Evolutionary conservation across 768 basidiomycete species (phyloP).

Genomic region (Xerocomellus dryophilus): DNA sequence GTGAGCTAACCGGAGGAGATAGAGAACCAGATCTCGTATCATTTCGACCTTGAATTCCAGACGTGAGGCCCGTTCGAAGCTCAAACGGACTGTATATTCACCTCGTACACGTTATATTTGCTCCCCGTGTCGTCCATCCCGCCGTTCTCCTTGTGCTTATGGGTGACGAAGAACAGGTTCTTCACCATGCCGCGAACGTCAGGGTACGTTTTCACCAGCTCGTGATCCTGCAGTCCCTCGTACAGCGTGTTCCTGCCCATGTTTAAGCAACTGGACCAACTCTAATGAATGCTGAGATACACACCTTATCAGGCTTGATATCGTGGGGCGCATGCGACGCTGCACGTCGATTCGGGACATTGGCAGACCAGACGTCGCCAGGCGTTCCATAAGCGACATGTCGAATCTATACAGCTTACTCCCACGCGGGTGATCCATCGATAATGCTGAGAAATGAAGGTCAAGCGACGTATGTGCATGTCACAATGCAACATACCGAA

Average conservation of each 20-base stretch:
- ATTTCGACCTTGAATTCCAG: constrained; percentile 35
- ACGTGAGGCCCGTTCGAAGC: neutral
- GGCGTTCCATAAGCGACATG: constrained; percentile 73
- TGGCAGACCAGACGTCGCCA: constrained; percentile 50
- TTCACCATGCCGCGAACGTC: constrained; percentile 59
- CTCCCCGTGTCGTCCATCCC: constrained; percentile 59
- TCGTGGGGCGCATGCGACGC: constrained; percentile 69
- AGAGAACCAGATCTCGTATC: constrained; percentile 52
- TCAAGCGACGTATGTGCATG: neutral
- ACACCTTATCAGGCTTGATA: constrained; percentile 48
- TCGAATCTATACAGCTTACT: constrained; percentile 60
- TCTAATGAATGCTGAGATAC: neutral
- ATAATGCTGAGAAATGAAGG: constrained; percentile 46
- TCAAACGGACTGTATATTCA: constrained; percentile 40
- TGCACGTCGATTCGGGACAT: constrained; percentile 76
- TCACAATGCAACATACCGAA: constrained; percentile 42
- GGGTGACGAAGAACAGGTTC: constrained; percentile 67
- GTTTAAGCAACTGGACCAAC: neutral
- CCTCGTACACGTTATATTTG: constrained; percentile 70
- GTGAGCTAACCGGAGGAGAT: constrained; percentile 40
- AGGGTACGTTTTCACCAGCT: constrained; percentile 48
- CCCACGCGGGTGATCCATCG: constrained; percentile 63
- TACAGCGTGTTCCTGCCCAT: constrained; percentile 54
- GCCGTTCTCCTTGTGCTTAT: constrained; percentile 57
- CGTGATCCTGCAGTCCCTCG: constrained; percentile 56